Percentiles rank a stretch among this genome's conserved stretches.
Conservation (phyloP, 2,329 filamentous ascomycete genomes). For the Aspergillus sp. region DNA sequence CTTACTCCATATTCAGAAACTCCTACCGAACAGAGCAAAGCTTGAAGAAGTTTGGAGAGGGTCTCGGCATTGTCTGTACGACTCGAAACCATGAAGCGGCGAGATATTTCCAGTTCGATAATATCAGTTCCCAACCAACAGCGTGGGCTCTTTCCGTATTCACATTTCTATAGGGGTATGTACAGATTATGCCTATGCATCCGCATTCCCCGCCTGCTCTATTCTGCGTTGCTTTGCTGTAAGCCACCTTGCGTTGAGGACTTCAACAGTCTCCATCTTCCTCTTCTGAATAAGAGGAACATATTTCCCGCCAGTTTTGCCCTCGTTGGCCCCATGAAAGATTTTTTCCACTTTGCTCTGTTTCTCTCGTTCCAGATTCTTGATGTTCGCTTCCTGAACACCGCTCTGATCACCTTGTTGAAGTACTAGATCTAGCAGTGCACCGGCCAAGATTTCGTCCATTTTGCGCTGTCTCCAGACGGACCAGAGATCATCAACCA, state of each 20-base stretch:
- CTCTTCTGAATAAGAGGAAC: conserved; percentile 56
- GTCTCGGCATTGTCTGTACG: conserved; percentile 77
- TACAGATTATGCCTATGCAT: conserved; percentile 11
- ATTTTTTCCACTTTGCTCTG: conserved; percentile 49
- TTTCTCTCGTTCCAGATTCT: conserved; percentile 24
- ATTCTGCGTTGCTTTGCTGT: conserved; percentile 49
- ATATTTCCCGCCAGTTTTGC: conserved; percentile 58
- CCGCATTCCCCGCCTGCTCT: conserved; percentile 21
- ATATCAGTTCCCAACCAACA: neutral
- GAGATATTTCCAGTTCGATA: neutral
- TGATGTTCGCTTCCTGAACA: conserved; percentile 25
- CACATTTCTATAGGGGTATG: conserved; percentile 13
- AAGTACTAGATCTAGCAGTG: conserved; percentile 66
- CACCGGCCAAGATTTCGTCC: conserved; percentile 78
- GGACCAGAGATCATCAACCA: conserved; percentile 76
- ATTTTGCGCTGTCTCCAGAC: conserved; percentile 83
- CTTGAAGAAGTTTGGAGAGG: conserved; percentile 91
- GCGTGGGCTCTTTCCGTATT: neutral
- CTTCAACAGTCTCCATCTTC: conserved; percentile 58
- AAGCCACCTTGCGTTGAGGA: conserved; percentile 62
- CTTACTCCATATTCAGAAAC: conserved; percentile 40
- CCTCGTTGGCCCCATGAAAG: conserved; percentile 59
- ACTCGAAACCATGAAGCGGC: conserved; percentile 51
- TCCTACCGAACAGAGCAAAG: conserved; percentile 72
- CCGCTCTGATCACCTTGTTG: conserved; percentile 38